phyloP scores from a whole-genome alignment of 331 rosid genomes.

The Pyrus hybrid region DNA sequence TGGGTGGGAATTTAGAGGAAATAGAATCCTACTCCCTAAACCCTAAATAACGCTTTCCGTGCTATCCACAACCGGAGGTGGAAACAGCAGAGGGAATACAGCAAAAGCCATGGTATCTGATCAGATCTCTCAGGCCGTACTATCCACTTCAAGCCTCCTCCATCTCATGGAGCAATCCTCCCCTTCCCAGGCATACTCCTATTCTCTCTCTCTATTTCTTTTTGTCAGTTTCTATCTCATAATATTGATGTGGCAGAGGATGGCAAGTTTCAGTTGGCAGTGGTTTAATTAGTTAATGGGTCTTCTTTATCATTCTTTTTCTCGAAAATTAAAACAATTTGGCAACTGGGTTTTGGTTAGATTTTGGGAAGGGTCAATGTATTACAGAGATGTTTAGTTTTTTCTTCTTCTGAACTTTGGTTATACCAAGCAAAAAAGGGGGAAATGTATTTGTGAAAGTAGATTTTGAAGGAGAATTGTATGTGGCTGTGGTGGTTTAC shows the following conservation, averaged over 20 bases:
- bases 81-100: constrained; percentile 38
- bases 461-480: background rate
- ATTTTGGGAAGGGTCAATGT: background rate
- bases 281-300: background rate
- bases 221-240: background rate
- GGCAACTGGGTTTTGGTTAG: background rate
- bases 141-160: constrained; percentile 79
- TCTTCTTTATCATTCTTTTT: background rate
- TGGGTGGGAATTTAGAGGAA: no score
- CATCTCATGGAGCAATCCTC: constrained; percentile 82
- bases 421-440: background rate
- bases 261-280: no score
- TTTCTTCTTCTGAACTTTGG: no score
- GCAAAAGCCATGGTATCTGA: constrained; percentile 62
- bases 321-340: background rate
- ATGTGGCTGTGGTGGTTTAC: background rate
- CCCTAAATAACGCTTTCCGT: background rate
- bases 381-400: no score
- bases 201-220: background rate
- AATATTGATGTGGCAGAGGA: background rate
- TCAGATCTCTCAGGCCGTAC: constrained; percentile 80
- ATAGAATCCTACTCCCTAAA: no score
- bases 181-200: constrained; percentile 44
- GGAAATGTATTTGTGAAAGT: background rate
- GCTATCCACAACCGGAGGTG: constrained; percentile 4